phyloP scores from a whole-genome alignment of 768 basidiomycete species.

The Rhodotorula sphaerocarpa region DNA sequence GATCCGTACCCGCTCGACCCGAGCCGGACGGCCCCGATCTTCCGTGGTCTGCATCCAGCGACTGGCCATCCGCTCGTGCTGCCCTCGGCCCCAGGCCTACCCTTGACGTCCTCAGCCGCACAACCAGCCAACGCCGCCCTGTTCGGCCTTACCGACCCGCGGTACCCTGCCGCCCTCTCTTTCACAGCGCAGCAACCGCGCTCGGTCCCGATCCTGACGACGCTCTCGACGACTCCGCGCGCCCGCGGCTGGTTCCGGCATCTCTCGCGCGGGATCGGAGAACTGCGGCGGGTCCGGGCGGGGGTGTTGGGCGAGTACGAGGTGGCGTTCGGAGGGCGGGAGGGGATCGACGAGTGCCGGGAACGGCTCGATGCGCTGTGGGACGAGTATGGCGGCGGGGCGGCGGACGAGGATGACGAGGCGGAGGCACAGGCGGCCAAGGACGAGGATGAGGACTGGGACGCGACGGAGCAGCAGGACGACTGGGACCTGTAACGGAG shows the following conservation, averaged over 20 bases:
- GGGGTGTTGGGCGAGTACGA: conserved; percentile 25
- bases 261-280: conserved; percentile 5
- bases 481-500: conserved; percentile 15
- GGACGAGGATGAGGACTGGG: conserved; percentile 12
- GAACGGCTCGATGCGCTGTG: conserved; percentile 20
- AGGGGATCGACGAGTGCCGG: no score
- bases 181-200: conserved; percentile 19
- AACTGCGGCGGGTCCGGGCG: conserved; percentile 11
- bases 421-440: background rate
- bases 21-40: conserved; percentile 10
- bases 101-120: background rate
- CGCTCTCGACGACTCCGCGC: conserved; percentile 16
- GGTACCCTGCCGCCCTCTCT: conserved; percentile 4
- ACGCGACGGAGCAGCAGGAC: conserved; percentile 14
- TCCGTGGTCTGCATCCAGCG: conserved; percentile 18
- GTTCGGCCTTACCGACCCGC: conserved; percentile 23
- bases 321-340: conserved; percentile 1
- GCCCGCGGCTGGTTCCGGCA: background rate
- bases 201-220: conserved; percentile 20
- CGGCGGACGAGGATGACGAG: no score
- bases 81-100: conserved; percentile 8
- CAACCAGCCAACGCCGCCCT: conserved; percentile 3
- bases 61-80: conserved; percentile 23
- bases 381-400: background rate
- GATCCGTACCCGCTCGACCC: conserved; percentile 23